Base-by-base conservation (phyloP, 2,329 filamentous ascomycete genomes). In the Xylaria sp. region DNA sequence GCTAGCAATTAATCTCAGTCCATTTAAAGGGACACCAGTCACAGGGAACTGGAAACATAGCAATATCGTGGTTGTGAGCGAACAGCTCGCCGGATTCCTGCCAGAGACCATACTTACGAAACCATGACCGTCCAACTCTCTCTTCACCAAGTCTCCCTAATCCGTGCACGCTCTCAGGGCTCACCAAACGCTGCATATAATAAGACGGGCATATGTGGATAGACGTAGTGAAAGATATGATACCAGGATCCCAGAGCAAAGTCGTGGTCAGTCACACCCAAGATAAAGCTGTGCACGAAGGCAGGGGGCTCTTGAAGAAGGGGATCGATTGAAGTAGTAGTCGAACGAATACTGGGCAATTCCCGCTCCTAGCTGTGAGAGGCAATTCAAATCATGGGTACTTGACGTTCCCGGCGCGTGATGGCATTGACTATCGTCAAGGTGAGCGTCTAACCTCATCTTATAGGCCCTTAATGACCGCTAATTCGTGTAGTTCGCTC, bases 141-240 rank as follows among this genome's bases (percentile, higher is more conserved):
- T 1, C 23, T 30, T 5, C 23, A 30, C 23, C 23, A 30, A 30
- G 23, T 30, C 23, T 30, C 23, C 3, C 3, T 30, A 30, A 6
- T 23, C 23, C 5, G 23, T 5, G 3, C 5, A 30, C 23, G 4
- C 23, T 30, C 23, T 30, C 23, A 30, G 23, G 4, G 5, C 5
- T 30, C 23, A 5, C 23, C 23, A 2, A 30, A 30, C 23, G 23
- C 23, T 30, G 4, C 4, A 30, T 30, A 5, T 30, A 30, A 16
- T 16, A 16, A 16, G 0, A 37, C 48, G 1, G 65, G 58, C 4
- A 9, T 16, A 10, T 49, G 6, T 35, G 13, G 1, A 23, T 63
- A 65, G 2, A 52, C 58, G 16, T 63, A 53, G 44, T 67, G 67
- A 50, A 66, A 65, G 1, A 68, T 56, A 61, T 65, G 61, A 42